Evolutionary conservation across 192 early-diverging fungal species (phyloP).

Genomic region (Coemansia sp.): DNA sequence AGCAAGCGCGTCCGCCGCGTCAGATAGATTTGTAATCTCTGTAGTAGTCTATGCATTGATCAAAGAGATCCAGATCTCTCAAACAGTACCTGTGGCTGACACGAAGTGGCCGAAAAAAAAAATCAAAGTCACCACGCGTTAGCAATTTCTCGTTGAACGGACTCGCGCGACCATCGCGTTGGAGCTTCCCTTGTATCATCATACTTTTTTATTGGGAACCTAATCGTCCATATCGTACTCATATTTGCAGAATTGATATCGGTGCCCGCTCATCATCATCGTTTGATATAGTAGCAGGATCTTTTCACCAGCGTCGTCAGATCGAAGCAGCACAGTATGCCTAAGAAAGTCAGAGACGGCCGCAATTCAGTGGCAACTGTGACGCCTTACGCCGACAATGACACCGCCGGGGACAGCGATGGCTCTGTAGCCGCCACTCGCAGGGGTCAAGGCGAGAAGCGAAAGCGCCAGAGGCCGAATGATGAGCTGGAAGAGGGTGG

Average conservation of each 20-base stretch:
- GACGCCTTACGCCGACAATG: not conserved
- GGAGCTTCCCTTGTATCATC: not conserved
- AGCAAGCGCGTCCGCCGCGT: constrained; percentile 63
- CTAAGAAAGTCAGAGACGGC: not conserved
- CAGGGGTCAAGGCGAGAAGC: not conserved
- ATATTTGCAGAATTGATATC: not conserved
- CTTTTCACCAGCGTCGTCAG: not conserved
- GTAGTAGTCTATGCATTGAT: no score
- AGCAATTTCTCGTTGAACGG: not conserved
- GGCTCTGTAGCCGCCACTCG: not conserved
- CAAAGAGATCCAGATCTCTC: not conserved
- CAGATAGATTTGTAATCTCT: constrained; percentile 14
- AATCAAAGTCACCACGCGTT: not conserved
- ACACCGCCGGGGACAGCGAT: not conserved
- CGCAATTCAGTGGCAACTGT: not conserved
- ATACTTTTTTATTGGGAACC: not conserved
- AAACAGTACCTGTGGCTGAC: not conserved
- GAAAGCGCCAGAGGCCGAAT: not conserved
- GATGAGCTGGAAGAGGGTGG: not conserved
- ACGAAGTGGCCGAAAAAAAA: not conserved
- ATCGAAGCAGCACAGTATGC: not conserved
- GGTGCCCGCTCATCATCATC: not conserved
- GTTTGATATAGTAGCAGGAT: not conserved
- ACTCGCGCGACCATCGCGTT: not conserved
- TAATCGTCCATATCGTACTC: not conserved